Conservation (phyloP, 2,329 filamentous ascomycete genomes). For the Nakataea oryzae region DNA sequence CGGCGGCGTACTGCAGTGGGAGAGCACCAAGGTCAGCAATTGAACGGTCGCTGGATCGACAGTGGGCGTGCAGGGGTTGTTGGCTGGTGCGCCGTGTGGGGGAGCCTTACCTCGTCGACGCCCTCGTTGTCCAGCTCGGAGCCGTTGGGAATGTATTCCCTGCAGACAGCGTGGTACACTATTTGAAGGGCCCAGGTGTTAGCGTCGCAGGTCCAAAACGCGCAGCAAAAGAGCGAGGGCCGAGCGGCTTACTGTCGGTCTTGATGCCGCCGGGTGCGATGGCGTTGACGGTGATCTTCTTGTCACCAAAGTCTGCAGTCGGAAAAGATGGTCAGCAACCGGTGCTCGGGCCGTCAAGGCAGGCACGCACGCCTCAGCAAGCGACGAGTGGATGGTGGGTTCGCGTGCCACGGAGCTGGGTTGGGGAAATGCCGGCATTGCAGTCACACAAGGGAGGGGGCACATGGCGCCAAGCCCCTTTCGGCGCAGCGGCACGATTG, state of each 20-base stretch:
- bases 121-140: slow-evolving; percentile 15
- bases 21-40: not conserved
- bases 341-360: not conserved
- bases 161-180: slow-evolving; percentile 23
- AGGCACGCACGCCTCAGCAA: not conserved
- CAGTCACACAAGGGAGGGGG: not conserved
- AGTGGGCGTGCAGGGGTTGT: slow-evolving; percentile 3
- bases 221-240: not conserved
- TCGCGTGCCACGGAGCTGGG: not conserved
- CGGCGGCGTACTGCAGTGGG: slow-evolving; percentile 22
- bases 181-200: slow-evolving; percentile 3
- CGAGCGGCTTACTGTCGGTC: slow-evolving; percentile 12
- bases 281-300: slow-evolving; percentile 25
- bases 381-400: not conserved
- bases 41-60: not conserved
- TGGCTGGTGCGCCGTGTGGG: not conserved
- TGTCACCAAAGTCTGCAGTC: slow-evolving; percentile 19
- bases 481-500: too few relatives aligned
- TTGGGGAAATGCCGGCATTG: slow-evolving; percentile 1
- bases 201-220: not conserved
- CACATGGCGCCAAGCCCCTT: not conserved
- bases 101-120: slow-evolving; percentile 10
- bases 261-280: slow-evolving; percentile 23
- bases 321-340: not conserved
- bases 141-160: slow-evolving; percentile 28